Conservation (phyloP, 495 filamentous ascomycete genomes). For the Bacidia gigantensis region DNA sequence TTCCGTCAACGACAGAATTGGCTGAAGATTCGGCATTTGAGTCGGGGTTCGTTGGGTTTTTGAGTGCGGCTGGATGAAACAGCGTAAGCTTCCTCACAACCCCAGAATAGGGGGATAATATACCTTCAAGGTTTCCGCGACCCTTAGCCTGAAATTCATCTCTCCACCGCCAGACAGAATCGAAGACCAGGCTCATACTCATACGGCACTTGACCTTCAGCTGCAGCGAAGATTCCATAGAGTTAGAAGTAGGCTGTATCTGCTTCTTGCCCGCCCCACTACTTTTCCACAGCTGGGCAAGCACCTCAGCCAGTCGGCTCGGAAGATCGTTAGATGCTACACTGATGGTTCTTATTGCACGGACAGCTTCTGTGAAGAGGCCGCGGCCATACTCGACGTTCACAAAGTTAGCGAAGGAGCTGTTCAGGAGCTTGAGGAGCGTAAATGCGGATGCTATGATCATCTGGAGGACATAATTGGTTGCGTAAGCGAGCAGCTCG, state of each 20-base stretch:
- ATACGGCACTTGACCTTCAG: constrained; percentile 79
- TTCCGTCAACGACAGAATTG: constrained; percentile 35
- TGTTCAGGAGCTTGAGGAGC: constrained; percentile 71
- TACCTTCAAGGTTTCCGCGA: constrained; percentile 65
- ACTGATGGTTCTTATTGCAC: constrained; percentile 61
- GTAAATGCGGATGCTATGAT: constrained; percentile 77
- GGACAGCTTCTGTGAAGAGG: constrained; percentile 65
- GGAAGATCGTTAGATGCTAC: constrained; percentile 74
- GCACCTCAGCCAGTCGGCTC: constrained; percentile 72
- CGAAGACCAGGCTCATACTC: constrained; percentile 87
- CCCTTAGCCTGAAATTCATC: constrained; percentile 72
- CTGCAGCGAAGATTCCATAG: constrained; percentile 37
- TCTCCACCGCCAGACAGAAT: constrained; percentile 88
- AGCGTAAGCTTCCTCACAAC: background rate
- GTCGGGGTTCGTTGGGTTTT: constrained; percentile 79
- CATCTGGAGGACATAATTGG: constrained; percentile 87
- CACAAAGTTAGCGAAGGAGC: constrained; percentile 62
- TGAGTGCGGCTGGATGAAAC: constrained; percentile 46
- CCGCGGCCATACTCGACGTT: constrained; percentile 59
- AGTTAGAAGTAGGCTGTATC: constrained; percentile 13
- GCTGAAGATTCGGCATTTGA: constrained; percentile 59
- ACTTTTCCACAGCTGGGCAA: constrained; percentile 84
- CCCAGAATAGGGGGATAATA: constrained; percentile 7
- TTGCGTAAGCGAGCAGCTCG: constrained; percentile 51
- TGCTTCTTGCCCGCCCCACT: constrained; percentile 46